These are phyloP conservation scores for Cubamyces sp. DNA, from an alignment of 768 basidiomycete species.

Conservation along the genomic window DNA sequence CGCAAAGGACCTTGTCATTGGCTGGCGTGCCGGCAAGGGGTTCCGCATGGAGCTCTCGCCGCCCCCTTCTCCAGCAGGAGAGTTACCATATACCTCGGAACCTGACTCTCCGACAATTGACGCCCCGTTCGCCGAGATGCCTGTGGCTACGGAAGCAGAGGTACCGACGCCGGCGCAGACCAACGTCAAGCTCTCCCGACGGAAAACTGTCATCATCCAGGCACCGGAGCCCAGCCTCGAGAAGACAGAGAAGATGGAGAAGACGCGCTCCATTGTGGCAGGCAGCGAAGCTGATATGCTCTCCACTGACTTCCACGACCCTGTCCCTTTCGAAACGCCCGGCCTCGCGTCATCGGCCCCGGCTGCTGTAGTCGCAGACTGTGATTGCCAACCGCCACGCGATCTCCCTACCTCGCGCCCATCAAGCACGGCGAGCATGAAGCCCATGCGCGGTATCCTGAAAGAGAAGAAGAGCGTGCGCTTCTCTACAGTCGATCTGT, in stretches of 20 bases:
- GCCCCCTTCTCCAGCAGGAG: conserved; percentile 17
- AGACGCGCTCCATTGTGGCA: not conserved
- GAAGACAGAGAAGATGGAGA: conserved; percentile 7
- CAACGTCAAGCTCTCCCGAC: conserved; percentile 24
- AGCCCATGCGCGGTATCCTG: conserved; percentile 41
- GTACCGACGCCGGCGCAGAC: not conserved
- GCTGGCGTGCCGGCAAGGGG: conserved; percentile 21
- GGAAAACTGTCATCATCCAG: conserved; percentile 37
- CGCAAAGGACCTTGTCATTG: conserved; percentile 38
- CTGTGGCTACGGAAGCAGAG: not conserved
- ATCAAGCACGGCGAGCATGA: conserved; percentile 33
- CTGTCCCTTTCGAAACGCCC: conserved; percentile 30
- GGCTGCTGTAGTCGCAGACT: conserved; percentile 31
- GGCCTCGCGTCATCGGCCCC: not conserved
- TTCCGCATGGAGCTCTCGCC: conserved; percentile 5
- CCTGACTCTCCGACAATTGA: not conserved
- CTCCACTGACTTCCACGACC: conserved; percentile 17
- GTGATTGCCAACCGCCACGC: conserved; percentile 26
- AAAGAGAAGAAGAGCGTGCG: conserved; percentile 46
- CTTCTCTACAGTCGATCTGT: conserved; percentile 34
- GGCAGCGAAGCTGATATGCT: not conserved
- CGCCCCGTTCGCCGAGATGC: not conserved
- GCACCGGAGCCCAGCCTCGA: conserved; percentile 20
- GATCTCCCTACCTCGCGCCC: conserved; percentile 23
- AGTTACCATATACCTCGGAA: conserved; percentile 7